Evolutionary conservation across 2,329 filamentous ascomycete species (phyloP).

Genomic region (Mycocentrospora acerina): DNA sequence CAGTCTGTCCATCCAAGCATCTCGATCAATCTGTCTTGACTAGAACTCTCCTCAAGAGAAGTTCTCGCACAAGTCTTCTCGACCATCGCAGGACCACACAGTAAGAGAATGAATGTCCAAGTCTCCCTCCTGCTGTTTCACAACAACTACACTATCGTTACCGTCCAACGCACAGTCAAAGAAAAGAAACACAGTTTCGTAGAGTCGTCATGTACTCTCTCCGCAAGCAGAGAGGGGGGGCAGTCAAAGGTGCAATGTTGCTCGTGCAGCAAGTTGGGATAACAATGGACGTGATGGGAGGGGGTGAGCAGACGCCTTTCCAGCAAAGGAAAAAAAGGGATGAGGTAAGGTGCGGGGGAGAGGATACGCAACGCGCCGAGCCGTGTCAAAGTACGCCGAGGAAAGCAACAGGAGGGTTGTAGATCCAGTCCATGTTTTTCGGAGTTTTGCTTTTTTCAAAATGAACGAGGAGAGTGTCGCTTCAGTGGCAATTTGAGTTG

Average conservation of each 20-base stretch:
- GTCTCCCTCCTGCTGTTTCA: slow-evolving; percentile 8
- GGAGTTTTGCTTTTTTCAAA: slow-evolving; percentile 28
- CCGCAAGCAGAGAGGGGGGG: slow-evolving; percentile 28
- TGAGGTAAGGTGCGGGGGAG: slow-evolving; percentile 1
- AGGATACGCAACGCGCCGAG: slow-evolving; percentile 17
- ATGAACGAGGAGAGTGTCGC: slow-evolving; percentile 24
- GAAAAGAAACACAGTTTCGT: slow-evolving; percentile 40
- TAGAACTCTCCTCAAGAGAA: slow-evolving; percentile 15
- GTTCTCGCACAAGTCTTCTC: slow-evolving; percentile 23
- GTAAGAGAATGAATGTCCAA: slow-evolving; percentile 21
- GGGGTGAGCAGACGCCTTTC: slow-evolving; percentile 9
- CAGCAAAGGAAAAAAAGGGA: slow-evolving; percentile 6
- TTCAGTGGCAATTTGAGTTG: slow-evolving; percentile 24
- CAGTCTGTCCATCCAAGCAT: slow-evolving; percentile 25
- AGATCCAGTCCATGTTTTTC: slow-evolving; percentile 36
- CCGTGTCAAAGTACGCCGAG: slow-evolving; percentile 25
- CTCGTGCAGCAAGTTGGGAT: no score
- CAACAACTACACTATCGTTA: slow-evolving; percentile 17
- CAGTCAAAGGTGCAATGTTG: no score
- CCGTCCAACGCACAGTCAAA: slow-evolving; percentile 15
- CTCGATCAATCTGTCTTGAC: slow-evolving; percentile 24
- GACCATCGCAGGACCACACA: slow-evolving; percentile 26
- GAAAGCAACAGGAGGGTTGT: slow-evolving; percentile 31
- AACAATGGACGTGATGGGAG: slow-evolving; percentile 21
- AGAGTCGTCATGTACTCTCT: slow-evolving; percentile 35